phyloP scores from a whole-genome alignment of 2,329 filamentous ascomycete species.

The Diaporthe citriasiana region DNA sequence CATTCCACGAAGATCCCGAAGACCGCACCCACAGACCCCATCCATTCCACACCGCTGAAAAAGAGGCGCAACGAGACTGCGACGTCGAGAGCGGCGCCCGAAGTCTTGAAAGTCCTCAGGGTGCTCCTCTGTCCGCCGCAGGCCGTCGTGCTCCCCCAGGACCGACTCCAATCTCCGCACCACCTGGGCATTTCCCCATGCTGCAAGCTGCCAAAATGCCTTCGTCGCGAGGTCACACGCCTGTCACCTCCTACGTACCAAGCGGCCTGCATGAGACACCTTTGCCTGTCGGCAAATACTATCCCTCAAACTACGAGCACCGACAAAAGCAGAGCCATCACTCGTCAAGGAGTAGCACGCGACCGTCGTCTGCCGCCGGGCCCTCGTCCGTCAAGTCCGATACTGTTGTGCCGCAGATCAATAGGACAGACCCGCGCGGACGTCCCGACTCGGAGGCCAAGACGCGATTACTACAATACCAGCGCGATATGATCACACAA shows the following conservation, averaged over 20 bases:
- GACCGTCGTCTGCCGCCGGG: conserved; percentile 47
- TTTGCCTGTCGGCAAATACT: conserved; percentile 73
- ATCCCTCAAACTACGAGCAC: conserved; percentile 71
- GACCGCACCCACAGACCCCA: conserved; percentile 63
- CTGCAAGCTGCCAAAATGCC: conserved; percentile 47
- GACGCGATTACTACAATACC: conserved; percentile 69
- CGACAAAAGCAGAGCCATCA: conserved; percentile 44
- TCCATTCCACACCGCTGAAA: conserved; percentile 60
- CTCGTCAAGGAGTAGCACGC: conserved; percentile 45
- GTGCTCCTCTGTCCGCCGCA: not conserved
- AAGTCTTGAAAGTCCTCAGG: conserved; percentile 1
- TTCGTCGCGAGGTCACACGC: conserved; percentile 55
- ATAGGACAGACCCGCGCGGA: conserved; percentile 48
- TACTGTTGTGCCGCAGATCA: conserved; percentile 50
- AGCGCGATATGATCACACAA: conserved; percentile 73
- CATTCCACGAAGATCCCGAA: conserved; percentile 69
- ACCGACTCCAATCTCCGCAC: conserved; percentile 44
- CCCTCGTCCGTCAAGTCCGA: conserved; percentile 55
- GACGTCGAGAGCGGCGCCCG: conserved; percentile 19
- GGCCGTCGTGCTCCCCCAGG: conserved; percentile 38
- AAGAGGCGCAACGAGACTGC: conserved; percentile 40
- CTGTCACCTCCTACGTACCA: conserved; percentile 66
- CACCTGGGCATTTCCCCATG: conserved; percentile 41
- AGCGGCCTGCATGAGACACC: conserved; percentile 60
- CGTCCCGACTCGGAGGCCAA: conserved; percentile 63